Percentiles rank a stretch among this genome's conserved stretches.
Evolutionary conservation across 805 yeast genomes (phyloP).

Genomic region (Millerozyma miso): DNA sequence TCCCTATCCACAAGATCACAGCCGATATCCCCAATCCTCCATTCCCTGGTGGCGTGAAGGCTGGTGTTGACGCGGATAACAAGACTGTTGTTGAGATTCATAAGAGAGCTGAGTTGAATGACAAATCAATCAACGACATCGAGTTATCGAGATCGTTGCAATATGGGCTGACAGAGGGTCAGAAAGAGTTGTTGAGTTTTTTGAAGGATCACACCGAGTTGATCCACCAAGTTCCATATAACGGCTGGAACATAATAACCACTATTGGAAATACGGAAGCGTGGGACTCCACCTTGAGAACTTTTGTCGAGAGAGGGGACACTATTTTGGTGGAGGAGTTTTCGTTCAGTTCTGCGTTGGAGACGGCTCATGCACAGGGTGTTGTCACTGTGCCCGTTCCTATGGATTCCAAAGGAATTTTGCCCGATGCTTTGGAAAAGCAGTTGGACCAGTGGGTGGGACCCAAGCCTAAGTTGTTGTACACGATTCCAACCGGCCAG

Average conservation of each 20-base stretch:
- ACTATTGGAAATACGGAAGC: constrained; percentile 88
- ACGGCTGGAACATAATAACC: constrained; percentile 66
- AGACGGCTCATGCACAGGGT: constrained; percentile 73
- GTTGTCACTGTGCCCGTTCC: constrained; percentile 64
- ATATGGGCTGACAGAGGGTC: constrained; percentile 85
- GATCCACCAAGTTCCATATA: constrained; percentile 43
- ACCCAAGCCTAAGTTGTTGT: constrained; percentile 77
- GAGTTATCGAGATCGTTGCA: constrained; percentile 85
- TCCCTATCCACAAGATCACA: constrained; percentile 80
- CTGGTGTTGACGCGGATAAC: constrained; percentile 44
- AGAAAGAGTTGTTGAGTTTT: constrained; percentile 62
- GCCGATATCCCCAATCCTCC: constrained; percentile 78
- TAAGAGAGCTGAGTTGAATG: constrained; percentile 24
- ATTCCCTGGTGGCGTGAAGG: constrained; percentile 72
- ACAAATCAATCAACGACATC: constrained; percentile 40
- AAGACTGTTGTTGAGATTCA: constrained; percentile 40
- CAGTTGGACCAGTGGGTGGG: constrained; percentile 68
- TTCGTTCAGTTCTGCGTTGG: constrained; percentile 80
- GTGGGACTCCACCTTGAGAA: constrained; percentile 79
- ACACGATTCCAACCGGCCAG: constrained; percentile 94
- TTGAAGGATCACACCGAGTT: constrained; percentile 68
- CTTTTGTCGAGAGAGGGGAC: constrained; percentile 76
- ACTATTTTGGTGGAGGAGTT: constrained; percentile 77
- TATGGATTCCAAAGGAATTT: constrained; percentile 75
- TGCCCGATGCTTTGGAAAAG: constrained; percentile 63